phyloP scores from a whole-genome alignment of 176 grass and related monocot genomes.

The Saccharum spontaneum region DNA sequence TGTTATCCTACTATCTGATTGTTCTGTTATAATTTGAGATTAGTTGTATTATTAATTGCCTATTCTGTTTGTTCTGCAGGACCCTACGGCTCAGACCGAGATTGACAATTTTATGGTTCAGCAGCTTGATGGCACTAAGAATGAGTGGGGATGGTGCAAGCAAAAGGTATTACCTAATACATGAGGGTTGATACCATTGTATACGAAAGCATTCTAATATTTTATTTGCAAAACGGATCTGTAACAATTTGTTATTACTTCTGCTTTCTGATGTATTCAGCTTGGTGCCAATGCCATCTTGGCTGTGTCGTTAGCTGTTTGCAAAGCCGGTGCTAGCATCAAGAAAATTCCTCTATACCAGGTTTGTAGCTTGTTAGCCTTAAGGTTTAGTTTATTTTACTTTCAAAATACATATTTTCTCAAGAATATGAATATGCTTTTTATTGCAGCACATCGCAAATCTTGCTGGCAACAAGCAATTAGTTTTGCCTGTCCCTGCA shows the following conservation, averaged over 20 bases:
- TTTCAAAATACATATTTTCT: neutral
- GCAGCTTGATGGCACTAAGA: conserved; percentile 88
- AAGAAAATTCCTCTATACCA: conserved; percentile 92
- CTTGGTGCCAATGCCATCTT: conserved; percentile 95
- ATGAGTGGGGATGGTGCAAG: conserved; percentile 96
- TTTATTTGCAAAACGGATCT: neutral
- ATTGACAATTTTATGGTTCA: conserved; percentile 97
- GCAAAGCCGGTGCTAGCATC: conserved; percentile 78
- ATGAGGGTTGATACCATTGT: neutral
- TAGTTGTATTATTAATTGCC: neutral
- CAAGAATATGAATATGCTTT: neutral
- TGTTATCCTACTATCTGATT: neutral
- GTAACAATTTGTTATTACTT: neutral
- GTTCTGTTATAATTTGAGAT: neutral
- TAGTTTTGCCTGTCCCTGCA: conserved; percentile 79
- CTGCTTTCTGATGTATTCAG: conserved; percentile 18
- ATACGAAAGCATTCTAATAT: neutral
- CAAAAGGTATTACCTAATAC: conserved; percentile 55
- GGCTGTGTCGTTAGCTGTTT: conserved; percentile 88
- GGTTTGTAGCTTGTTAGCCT: conserved; percentile 35
- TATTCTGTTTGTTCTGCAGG: conserved; percentile 42
- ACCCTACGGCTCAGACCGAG: conserved; percentile 65
- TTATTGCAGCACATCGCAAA: conserved; percentile 79
- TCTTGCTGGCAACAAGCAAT: conserved; percentile 73
- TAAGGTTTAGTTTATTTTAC: neutral